These are phyloP conservation scores for Trebouxia gelatinosa DNA, from an alignment of 163 green algal species.

Conservation along the genomic window DNA sequence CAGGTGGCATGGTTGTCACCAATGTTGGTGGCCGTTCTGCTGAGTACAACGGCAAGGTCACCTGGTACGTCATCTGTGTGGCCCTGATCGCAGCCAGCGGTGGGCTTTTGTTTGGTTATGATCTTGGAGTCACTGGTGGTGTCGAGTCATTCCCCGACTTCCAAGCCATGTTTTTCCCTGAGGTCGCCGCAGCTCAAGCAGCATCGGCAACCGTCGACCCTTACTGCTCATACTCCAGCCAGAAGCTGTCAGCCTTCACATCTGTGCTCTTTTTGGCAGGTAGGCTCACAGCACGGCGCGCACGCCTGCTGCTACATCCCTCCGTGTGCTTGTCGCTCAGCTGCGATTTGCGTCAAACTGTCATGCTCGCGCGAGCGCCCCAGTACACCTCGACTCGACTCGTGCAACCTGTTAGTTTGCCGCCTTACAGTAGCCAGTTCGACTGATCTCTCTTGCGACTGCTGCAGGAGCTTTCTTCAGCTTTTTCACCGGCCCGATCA, in stretches of 20 bases:
- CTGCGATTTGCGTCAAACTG: too few relatives aligned
- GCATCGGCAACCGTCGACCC: not conserved
- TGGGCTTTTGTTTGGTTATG: not conserved
- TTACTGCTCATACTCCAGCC: not conserved
- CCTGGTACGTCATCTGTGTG: not conserved
- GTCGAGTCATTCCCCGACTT: constrained; percentile 70
- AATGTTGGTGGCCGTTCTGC: not conserved
- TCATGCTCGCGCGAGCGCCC: too few relatives aligned
- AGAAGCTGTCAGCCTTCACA: not conserved
- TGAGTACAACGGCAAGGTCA: not conserved
- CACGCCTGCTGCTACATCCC: too few relatives aligned
- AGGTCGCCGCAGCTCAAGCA: constrained; percentile 13
- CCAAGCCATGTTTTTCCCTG: constrained; percentile 50
- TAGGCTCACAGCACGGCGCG: too few relatives aligned
- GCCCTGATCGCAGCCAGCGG: not conserved
- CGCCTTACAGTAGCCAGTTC: too few relatives aligned
- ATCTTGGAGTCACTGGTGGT: constrained; percentile 46
- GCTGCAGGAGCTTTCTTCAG: not conserved
- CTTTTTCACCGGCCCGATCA: not conserved
- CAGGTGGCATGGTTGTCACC: not conserved
- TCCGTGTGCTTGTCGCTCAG: too few relatives aligned
- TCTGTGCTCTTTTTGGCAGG: not conserved
- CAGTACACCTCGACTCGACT: too few relatives aligned
- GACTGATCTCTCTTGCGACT: too few relatives aligned
- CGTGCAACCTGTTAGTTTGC: too few relatives aligned